Conservation (phyloP, 2,329 filamentous ascomycete species). For the Thielaviopsis musarum region DNA sequence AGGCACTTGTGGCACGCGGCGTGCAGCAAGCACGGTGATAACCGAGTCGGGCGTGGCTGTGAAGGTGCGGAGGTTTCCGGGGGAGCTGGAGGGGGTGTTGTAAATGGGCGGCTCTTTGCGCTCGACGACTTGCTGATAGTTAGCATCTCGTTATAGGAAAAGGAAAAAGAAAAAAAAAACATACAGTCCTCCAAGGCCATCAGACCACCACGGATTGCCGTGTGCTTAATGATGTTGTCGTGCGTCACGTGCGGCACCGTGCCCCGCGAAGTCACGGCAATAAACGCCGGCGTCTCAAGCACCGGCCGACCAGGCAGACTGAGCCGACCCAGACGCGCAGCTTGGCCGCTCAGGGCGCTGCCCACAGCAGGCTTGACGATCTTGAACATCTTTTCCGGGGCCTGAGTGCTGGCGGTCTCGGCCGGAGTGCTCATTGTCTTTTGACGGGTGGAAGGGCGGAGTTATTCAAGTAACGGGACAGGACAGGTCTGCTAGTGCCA, state of each 20-base stretch:
- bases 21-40: constrained; percentile 56
- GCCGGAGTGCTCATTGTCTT: neutral
- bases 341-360: constrained; percentile 19
- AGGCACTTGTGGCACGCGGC: constrained; percentile 58
- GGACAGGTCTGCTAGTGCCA: neutral
- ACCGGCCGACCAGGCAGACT: constrained; percentile 40
- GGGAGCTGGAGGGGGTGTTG: constrained; percentile 22
- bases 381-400: constrained; percentile 21
- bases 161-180: constrained; percentile 18
- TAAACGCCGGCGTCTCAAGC: constrained; percentile 71
- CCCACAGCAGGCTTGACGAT: constrained; percentile 26
- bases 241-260: constrained; percentile 76
- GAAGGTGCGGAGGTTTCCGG: constrained; percentile 56
- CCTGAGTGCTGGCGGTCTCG: neutral
- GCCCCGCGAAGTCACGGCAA: constrained; percentile 68
- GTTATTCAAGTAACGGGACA: too few relatives aligned
- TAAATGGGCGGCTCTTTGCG: constrained; percentile 33
- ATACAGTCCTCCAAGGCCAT: constrained; percentile 85
- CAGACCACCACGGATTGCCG: constrained; percentile 53
- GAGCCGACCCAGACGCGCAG: constrained; percentile 52
- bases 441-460: too few relatives aligned
- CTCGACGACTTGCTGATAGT: constrained; percentile 32
- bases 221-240: constrained; percentile 55
- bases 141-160: neutral
- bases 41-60: constrained; percentile 50